Evolutionary conservation across 2,329 filamentous ascomycete genomes (phyloP), one percentile per base, ranked within the genome.

Genomic region (Fusarium coffeatum): DNA sequence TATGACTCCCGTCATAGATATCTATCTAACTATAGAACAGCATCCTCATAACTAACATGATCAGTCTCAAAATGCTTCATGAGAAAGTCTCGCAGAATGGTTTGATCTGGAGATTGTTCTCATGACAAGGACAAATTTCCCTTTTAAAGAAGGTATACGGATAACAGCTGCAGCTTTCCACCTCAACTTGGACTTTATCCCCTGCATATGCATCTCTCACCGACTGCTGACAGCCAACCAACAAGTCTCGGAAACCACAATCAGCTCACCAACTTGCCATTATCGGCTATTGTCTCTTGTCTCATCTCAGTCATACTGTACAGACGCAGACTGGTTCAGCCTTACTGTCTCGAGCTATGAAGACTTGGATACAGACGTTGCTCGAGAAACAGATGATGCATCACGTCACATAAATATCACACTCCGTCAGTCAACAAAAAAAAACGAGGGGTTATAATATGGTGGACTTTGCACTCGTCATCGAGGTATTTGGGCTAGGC

Each of bases 151-250:
- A 53, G 23, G 34, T 37, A 37, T 47, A 60, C 59, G 64, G 41
- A 48, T 49, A 71, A 41, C 34, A 54, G 50, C 59, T 56, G 50
- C 43, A 49, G 34, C 51, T 59, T 41, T 59, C 32, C 42, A 48
- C 34, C 34, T 37, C 34, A 37, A 37, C 28, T 30, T 53, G 25
- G n/a, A 28, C 16, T 41, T 25, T 12, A 67, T 54, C 50, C 50
- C 55, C 59, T 67, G 63, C 25, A 66, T 42, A 55, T 61, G 68
- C 68, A 55, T 58, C 68, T 28, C 50, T 55, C 43, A 50, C 55
- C 65, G 55, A 55, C 54, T 55, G 55, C 68, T 58, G 50, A 68
- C 45, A 71, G 41, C 64, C 68, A 71, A 71, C 64, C 68, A 71
- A 69, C 68, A 65, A 42, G 34, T 41, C 49, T 48, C 50, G 40